Evolutionary conservation across 169 alveolate species (phyloP).

Genomic region (Theileria equi): DNA sequence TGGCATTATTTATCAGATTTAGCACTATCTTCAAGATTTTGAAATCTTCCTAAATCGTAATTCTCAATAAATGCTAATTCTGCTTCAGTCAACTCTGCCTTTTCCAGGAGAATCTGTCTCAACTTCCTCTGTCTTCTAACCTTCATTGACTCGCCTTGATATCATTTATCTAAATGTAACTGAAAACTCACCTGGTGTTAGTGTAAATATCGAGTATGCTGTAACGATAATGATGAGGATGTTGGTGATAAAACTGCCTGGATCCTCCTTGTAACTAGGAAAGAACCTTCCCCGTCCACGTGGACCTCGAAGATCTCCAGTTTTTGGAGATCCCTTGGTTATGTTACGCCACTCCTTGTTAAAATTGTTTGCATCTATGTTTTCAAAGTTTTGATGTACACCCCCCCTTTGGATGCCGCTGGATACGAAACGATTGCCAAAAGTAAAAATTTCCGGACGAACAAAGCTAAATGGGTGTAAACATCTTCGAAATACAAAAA

Average conservation of each 20-base stretch:
- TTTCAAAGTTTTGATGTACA: not conserved
- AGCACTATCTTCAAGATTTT: not conserved
- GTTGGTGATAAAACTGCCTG: conserved; percentile 65
- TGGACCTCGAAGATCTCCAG: conserved; percentile 51
- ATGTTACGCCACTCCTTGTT: conserved; percentile 53
- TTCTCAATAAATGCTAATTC: conserved; percentile 58
- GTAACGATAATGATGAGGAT: conserved; percentile 59
- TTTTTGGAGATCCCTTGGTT: conserved; percentile 45
- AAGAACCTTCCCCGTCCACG: conserved; percentile 62
- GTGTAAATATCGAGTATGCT: conserved; percentile 62
- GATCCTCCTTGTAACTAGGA: conserved; percentile 65
- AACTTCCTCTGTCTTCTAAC: conserved; percentile 57
- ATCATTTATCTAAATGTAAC: not conserved
- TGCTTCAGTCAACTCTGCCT: conserved; percentile 62
- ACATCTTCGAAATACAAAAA: not conserved
- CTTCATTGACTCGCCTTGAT: conserved; percentile 61
- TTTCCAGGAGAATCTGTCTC: conserved; percentile 57
- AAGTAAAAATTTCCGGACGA: not conserved
- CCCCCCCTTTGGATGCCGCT: not conserved
- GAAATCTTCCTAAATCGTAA: conserved; percentile 13
- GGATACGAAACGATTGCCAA: conserved; percentile 3
- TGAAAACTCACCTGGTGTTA: conserved; percentile 39
- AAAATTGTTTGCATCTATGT: too few species aligned
- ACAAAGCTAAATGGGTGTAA: not conserved
- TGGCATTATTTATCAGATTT: conserved; percentile 36